Base-by-base conservation (phyloP, 2,329 filamentous ascomycete species). In the Penicillium sp. region DNA sequence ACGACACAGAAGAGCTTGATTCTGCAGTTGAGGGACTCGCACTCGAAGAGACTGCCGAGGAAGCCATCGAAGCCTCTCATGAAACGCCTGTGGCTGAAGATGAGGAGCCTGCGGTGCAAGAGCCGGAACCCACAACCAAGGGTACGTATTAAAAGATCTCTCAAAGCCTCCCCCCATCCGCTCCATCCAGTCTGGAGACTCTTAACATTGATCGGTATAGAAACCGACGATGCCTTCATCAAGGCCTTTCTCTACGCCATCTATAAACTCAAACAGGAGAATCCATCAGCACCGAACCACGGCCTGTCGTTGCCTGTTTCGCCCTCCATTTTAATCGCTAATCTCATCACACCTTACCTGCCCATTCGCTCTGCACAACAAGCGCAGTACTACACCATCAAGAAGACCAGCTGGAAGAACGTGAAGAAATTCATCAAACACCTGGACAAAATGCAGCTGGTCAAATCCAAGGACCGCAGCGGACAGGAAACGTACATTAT, bases 391-490 rank as follows among this genome's bases (percentile, higher is more conserved):
- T 76, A 83, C 45, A 80, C 83, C 54, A 83, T 86, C 65, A 86
- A 85, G 61, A 86, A 85, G 67, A 83, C 82, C 3, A 82, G 78
- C 52, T 85, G 80, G 80, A 86, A 86, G 67, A 85, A 80, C 51
- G 76, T 83, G 50, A 83, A 81, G 60, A 86, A 84, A 55, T 85
- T 86, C 62, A 78, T 86, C 66, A 86, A 85, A 57, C 72, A 78
- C 45, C 71, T 86, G 8, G 82, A 85, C 63, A 86, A 85, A 64
- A 70, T 79, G 41, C 64, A 73, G 13, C 69, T 85, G n/a, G 65
- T 84, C 55, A 84, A 82, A 58, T 76, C 75, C 39, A 86, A 86
- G 61, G 83, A 85, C 43, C 75, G 80, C 33, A 80, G 77, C 51
- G 80, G 81, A 4, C 78, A 82, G 33, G 83, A 86, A 60, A 81